Evolutionary conservation across 2,329 filamentous ascomycete species (phyloP).

Genomic region (Massarina eburnea): DNA sequence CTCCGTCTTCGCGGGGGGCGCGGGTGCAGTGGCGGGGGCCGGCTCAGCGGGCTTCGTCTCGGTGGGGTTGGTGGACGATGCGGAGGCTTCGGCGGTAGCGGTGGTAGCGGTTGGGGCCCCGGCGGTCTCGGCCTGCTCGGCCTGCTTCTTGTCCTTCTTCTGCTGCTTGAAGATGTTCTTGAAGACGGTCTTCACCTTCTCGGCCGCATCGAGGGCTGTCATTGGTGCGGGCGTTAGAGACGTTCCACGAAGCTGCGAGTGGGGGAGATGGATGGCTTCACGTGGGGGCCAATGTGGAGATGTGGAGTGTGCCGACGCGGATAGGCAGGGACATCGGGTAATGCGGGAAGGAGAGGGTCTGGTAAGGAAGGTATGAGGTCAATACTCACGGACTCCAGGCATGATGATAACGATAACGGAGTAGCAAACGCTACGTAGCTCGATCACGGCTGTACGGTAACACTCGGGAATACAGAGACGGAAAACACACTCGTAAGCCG

Average conservation of each 20-base stretch:
- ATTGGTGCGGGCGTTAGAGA: too few relatives aligned
- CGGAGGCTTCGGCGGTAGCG: constrained; percentile 22
- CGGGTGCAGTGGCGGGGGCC: constrained; percentile 29
- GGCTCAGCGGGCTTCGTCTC: constrained; percentile 38
- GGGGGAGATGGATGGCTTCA: too few relatives aligned
- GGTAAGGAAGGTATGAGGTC: constrained; percentile 7
- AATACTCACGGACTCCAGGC: constrained; percentile 45
- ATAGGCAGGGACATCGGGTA: neutral
- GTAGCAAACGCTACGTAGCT: neutral
- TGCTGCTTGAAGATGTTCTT: constrained; percentile 40
- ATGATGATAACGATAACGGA: constrained; percentile 22
- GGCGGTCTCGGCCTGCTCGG: too few relatives aligned
- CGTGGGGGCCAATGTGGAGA: too few relatives aligned
- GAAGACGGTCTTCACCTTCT: constrained; percentile 42
- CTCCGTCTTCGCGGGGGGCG: constrained; percentile 6
- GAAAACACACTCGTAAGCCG: too few relatives aligned
- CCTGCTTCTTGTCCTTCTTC: constrained; percentile 32
- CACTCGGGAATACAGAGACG: neutral
- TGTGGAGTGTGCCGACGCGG: too few relatives aligned
- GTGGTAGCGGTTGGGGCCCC: constrained; percentile 32
- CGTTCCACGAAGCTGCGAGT: too few relatives aligned
- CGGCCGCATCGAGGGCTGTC: constrained; percentile 39
- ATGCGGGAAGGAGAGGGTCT: neutral
- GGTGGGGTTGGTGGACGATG: constrained; percentile 28
- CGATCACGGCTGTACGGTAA: neutral